Percentiles rank a stretch among this genome's conserved stretches.
Evolutionary conservation across 2,329 filamentous ascomycete species (phyloP).

Genomic region (Penicillium sp.): DNA sequence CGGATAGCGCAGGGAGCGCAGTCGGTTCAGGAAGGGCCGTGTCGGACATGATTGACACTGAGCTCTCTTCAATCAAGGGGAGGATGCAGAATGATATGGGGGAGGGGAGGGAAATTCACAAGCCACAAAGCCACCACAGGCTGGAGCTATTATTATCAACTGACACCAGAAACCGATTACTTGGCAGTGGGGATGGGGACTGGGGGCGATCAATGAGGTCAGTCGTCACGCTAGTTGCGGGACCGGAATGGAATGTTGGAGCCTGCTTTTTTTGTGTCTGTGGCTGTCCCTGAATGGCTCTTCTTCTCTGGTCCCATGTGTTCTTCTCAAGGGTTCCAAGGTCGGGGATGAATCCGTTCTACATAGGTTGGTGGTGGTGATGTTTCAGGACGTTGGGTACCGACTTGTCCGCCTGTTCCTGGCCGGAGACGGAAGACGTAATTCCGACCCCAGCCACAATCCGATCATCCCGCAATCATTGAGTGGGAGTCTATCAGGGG

Average conservation of each 20-base stretch:
- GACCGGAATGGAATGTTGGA: slow-evolving; percentile 22
- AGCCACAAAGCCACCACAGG: slow-evolving; percentile 13
- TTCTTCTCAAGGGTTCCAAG: neutral
- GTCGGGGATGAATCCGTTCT: neutral
- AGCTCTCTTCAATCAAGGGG: neutral
- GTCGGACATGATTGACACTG: slow-evolving; percentile 38
- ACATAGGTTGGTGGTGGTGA: neutral
- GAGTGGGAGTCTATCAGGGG: too few relatives aligned
- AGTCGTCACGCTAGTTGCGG: slow-evolving; percentile 3
- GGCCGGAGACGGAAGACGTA: slow-evolving; percentile 1
- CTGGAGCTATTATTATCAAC: slow-evolving; percentile 28
- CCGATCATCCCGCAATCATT: neutral
- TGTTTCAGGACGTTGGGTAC: slow-evolving; percentile 3
- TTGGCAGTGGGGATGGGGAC: slow-evolving; percentile 27
- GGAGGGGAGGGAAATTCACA: slow-evolving; percentile 15
- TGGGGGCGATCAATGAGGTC: slow-evolving; percentile 29
- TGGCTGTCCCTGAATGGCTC: neutral
- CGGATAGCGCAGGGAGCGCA: slow-evolving; percentile 32
- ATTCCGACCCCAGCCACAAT: slow-evolving; percentile 6
- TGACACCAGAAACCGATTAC: slow-evolving; percentile 20
- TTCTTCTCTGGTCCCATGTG: neutral
- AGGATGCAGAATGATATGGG: slow-evolving; percentile 4
- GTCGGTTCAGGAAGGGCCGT: slow-evolving; percentile 33
- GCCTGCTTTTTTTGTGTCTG: slow-evolving; percentile 13
- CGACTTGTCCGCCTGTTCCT: slow-evolving; percentile 3